These are phyloP conservation scores for Rhizopus sp. DNA, from an alignment of 371 early-diverging fungal genomes.

Conservation along the genomic window DNA sequence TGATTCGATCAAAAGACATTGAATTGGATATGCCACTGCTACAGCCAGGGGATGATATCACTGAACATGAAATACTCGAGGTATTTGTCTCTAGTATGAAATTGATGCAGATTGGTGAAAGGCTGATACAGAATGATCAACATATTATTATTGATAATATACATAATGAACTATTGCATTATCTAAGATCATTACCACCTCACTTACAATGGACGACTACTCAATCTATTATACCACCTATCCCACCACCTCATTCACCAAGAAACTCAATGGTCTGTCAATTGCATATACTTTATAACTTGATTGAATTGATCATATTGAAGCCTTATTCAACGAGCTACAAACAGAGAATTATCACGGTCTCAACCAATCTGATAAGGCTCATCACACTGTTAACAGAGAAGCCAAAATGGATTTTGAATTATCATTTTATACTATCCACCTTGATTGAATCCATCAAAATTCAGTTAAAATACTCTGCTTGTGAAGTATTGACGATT, in stretches of 20 bases:
- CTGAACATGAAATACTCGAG: slow-evolving; percentile 30
- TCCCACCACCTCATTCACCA: slow-evolving; percentile 15
- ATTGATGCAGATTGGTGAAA: slow-evolving; percentile 28
- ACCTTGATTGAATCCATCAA: slow-evolving; percentile 22
- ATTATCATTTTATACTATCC: slow-evolving; percentile 10
- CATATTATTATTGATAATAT: slow-evolving; percentile 15
- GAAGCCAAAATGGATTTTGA: slow-evolving; percentile 15
- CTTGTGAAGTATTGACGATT: slow-evolving; percentile 15
- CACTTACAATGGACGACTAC: slow-evolving; percentile 34
- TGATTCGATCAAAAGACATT: slow-evolving; percentile 25
- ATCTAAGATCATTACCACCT: slow-evolving; percentile 27
- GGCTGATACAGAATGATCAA: slow-evolving; percentile 18
- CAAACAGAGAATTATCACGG: slow-evolving; percentile 19
- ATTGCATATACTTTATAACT: slow-evolving; percentile 32
- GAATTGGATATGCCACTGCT: slow-evolving; percentile 32
- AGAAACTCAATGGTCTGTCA: slow-evolving; percentile 20
- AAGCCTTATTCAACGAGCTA: slow-evolving; percentile 26
- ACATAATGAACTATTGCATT: slow-evolving; percentile 24
- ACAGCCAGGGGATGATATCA: slow-evolving; percentile 31
- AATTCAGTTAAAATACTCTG: slow-evolving; percentile 18
- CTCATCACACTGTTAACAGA: slow-evolving; percentile 10
- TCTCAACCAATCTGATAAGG: slow-evolving; percentile 23
- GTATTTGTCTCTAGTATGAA: slow-evolving; percentile 30
- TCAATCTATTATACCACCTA: slow-evolving; percentile 4
- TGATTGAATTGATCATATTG: slow-evolving; percentile 24